phyloP scores from a whole-genome alignment of 2,329 filamentous ascomycete genomes.

The Stemphylium vesicarium region DNA sequence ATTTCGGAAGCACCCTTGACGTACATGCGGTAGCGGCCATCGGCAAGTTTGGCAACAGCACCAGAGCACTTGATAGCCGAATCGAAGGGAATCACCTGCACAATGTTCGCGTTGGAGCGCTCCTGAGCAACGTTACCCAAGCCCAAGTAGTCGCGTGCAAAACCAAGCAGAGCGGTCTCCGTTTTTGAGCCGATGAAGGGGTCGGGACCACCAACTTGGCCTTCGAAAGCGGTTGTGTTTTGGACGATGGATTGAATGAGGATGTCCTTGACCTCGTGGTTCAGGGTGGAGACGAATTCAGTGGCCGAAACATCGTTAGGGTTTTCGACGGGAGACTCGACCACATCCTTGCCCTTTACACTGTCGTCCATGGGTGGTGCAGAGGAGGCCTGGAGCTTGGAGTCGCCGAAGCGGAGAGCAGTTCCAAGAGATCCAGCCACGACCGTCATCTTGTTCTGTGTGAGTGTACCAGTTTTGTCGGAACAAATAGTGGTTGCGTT shows the following conservation, averaged over 20 bases:
- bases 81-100: slow-evolving; percentile 66
- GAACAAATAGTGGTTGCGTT: slow-evolving; percentile 79
- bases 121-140: slow-evolving; percentile 68
- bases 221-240: slow-evolving; percentile 53
- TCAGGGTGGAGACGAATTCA: slow-evolving; percentile 62
- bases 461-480: slow-evolving; percentile 58
- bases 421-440: slow-evolving; percentile 73
- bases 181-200: slow-evolving; percentile 78
- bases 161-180: slow-evolving; percentile 75
- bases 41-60: slow-evolving; percentile 63
- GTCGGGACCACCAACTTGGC: slow-evolving; percentile 49
- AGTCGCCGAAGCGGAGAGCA: slow-evolving; percentile 61
- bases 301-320: slow-evolving; percentile 58
- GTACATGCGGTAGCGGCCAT: slow-evolving; percentile 63
- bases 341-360: slow-evolving; percentile 40
- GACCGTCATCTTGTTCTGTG: slow-evolving; percentile 62
- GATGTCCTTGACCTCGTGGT: slow-evolving; percentile 60
- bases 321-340: slow-evolving; percentile 46
- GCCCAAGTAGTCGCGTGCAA: slow-evolving; percentile 69
- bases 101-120: slow-evolving; percentile 66
- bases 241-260: slow-evolving; percentile 63
- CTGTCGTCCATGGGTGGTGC: slow-evolving; percentile 32
- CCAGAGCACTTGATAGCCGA: slow-evolving; percentile 74
- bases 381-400: slow-evolving; percentile 38
- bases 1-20: slow-evolving; percentile 62